These are phyloP conservation scores for Microsporum ferrugineum DNA, from an alignment of 2,329 filamentous ascomycete genomes.

Conservation along the genomic window DNA sequence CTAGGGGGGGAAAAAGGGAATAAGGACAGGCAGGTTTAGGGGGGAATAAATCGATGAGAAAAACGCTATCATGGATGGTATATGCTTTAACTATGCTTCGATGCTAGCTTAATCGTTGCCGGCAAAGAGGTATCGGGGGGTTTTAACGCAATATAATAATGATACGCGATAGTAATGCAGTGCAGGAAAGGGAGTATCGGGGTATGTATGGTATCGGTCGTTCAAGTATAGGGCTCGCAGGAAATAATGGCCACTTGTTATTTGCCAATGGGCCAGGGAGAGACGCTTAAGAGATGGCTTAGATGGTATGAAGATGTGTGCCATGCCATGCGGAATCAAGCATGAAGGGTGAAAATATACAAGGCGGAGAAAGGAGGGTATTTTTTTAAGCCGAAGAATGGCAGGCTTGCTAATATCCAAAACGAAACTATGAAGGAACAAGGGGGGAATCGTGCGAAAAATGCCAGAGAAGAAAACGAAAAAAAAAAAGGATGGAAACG, in stretches of 20 bases:
- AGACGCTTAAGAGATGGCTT: neutral
- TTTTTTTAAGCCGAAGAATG: neutral
- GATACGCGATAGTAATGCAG: neutral
- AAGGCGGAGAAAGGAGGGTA: neutral
- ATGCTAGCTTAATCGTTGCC: neutral
- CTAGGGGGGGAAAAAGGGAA: neutral
- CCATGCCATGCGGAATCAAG: neutral
- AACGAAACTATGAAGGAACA: neutral
- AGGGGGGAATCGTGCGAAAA: neutral
- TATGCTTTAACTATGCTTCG: neutral
- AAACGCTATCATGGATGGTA: conserved; percentile 2
- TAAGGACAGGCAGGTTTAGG: neutral
- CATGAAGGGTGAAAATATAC: neutral
- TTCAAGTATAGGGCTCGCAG: neutral
- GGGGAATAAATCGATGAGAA: neutral
- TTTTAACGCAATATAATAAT: neutral
- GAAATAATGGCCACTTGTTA: neutral
- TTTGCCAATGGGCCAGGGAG: too few species aligned
- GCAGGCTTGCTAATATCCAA: neutral
- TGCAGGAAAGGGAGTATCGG: neutral
- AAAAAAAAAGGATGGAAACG: neutral
- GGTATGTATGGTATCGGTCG: neutral
- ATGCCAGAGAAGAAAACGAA: neutral
- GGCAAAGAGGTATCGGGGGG: neutral
- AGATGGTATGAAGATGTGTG: neutral